phyloP scores from a whole-genome alignment of 306 rosid genomes.

The Mimosa pudica region DNA sequence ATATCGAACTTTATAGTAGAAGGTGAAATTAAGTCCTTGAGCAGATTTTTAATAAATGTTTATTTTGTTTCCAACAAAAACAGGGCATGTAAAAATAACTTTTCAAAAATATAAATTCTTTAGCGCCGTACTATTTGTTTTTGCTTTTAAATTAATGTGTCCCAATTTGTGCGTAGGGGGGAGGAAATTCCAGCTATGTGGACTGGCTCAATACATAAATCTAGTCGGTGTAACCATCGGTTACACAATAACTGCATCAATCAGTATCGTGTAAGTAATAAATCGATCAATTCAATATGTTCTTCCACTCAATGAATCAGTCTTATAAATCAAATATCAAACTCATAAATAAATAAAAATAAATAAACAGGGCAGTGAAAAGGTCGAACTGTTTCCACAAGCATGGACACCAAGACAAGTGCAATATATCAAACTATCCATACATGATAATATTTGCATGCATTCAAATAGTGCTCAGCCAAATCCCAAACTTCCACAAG shows the following conservation, averaged over 20 bases:
- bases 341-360: not conserved
- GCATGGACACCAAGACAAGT: constrained; percentile 65
- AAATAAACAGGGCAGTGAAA: constrained; percentile 70
- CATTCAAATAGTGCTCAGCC: constrained; percentile 79
- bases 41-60: no score
- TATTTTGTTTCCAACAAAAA: no score
- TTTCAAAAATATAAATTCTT: no score
- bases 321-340: not conserved
- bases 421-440: constrained; percentile 62
- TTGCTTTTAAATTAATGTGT: no score
- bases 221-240: constrained; percentile 87
- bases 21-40: no score
- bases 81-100: no score
- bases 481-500: constrained; percentile 81
- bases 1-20: no score
- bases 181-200: constrained; percentile 76
- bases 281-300: no score
- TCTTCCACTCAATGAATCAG: not conserved
- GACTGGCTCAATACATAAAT: constrained; percentile 86
- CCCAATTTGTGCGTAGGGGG: constrained; percentile 50
- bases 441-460: constrained; percentile 74
- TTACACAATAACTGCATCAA: constrained; percentile 93
- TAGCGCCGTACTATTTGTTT: no score
- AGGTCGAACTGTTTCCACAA: constrained; percentile 87
- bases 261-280: constrained; percentile 86